These are phyloP conservation scores for Fraxinus paxiana DNA, from an alignment of 305 asterid genomes.

Conservation along the genomic window DNA sequence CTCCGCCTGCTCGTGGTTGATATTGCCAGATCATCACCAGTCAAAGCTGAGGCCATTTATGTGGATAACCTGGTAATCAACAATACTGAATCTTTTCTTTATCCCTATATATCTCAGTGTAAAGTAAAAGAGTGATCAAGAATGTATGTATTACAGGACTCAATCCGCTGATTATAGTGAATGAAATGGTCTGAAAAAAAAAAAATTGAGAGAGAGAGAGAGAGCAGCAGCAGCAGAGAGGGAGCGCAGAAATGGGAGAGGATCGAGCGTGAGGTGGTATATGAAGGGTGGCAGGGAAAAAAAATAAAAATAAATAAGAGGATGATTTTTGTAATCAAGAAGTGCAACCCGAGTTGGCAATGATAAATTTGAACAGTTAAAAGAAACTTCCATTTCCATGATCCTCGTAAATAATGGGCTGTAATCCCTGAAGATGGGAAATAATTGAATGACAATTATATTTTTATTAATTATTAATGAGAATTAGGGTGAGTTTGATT, in stretches of 20 bases:
- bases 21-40: slow-evolving; percentile 26
- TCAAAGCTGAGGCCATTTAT: slow-evolving; percentile 24
- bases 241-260: not conserved
- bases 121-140: not conserved
- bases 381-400: not conserved
- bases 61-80: not conserved
- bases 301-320: not conserved
- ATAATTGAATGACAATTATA: not conserved
- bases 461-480: too few species aligned
- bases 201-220: not conserved
- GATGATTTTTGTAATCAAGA: not conserved
- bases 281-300: not conserved
- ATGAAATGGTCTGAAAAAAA: not conserved
- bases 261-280: not conserved
- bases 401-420: not conserved
- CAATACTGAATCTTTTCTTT: not conserved
- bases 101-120: not conserved
- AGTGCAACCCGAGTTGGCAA: not conserved
- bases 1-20: slow-evolving; percentile 20
- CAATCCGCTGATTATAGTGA: not conserved
- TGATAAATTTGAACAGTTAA: not conserved
- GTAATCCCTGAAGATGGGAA: not conserved
- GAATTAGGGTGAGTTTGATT: not conserved
- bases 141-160: not conserved
- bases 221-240: not conserved